phyloP scores from a whole-genome alignment of 345 rosid genomes.

The Anastatica hierochuntica region DNA sequence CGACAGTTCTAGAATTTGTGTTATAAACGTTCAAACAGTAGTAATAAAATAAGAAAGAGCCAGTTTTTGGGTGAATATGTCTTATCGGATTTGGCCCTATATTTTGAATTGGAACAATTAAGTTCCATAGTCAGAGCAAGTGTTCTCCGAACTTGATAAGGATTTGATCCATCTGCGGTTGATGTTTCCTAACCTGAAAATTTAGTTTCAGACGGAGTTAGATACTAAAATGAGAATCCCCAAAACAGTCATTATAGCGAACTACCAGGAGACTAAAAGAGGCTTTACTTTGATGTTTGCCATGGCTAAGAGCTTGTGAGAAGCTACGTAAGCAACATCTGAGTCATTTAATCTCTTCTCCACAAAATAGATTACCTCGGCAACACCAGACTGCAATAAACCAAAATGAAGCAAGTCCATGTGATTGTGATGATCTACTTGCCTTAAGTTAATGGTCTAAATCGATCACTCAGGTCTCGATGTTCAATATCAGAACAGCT shows the following conservation, averaged over 20 bases:
- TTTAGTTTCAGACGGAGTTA: neutral
- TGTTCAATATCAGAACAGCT: neutral
- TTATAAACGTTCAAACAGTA: no score
- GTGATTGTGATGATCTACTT: no score
- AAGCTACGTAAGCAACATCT: conserved; percentile 54
- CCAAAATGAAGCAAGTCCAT: neutral
- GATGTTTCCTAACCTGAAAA: conserved; percentile 68
- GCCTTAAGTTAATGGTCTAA: no score
- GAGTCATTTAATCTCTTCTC: conserved; percentile 51
- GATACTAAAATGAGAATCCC: neutral
- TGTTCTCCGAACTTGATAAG: conserved; percentile 53
- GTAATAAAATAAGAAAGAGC: no score
- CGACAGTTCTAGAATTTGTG: no score
- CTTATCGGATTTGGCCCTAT: no score
- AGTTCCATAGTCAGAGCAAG: conserved; percentile 1
- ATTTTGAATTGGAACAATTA: neutral
- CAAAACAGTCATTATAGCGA: neutral
- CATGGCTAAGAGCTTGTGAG: conserved; percentile 73
- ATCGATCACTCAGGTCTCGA: no score
- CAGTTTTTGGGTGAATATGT: no score
- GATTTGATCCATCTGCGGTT: conserved; percentile 56
- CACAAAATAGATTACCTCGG: conserved; percentile 72
- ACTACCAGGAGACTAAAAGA: neutral
- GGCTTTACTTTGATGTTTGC: conserved; percentile 73
- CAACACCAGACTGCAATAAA: conserved; percentile 67